phyloP scores from a whole-genome alignment of 192 early-diverging fungal species.

The Coemansia aciculifera region DNA sequence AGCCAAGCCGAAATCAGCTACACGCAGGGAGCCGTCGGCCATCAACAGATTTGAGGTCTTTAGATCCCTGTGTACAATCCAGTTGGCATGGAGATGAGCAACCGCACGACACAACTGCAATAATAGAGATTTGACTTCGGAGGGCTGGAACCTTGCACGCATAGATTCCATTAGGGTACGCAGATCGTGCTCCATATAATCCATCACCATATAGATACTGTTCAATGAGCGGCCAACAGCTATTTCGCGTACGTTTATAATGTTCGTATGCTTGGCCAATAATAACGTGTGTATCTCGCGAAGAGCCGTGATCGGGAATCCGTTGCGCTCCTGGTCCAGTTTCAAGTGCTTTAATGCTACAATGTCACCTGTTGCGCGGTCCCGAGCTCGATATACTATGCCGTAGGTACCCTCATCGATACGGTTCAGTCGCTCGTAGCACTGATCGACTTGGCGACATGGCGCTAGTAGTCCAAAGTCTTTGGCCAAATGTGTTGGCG shows the following conservation, averaged over 20 bases:
- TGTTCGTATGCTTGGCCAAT: slow-evolving; percentile 78
- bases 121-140: slow-evolving; percentile 82
- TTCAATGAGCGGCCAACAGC: slow-evolving; percentile 59
- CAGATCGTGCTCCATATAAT: slow-evolving; percentile 94
- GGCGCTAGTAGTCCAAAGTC: slow-evolving; percentile 17
- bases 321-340: slow-evolving; percentile 74
- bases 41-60: slow-evolving; percentile 83
- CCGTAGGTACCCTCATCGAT: slow-evolving; percentile 98
- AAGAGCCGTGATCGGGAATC: slow-evolving; percentile 77
- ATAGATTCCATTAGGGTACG: slow-evolving; percentile 88
- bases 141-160: slow-evolving; percentile 72
- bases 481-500: slow-evolving; percentile 26
- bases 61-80: slow-evolving; percentile 91
- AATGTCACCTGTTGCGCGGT: slow-evolving; percentile 75
- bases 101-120: slow-evolving; percentile 77
- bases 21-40: slow-evolving; percentile 77
- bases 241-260: slow-evolving; percentile 80
- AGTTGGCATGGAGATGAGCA: slow-evolving; percentile 80
- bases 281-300: slow-evolving; percentile 77
- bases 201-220: slow-evolving; percentile 96
- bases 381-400: slow-evolving; percentile 89
- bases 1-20: slow-evolving; percentile 98
- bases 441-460: slow-evolving; percentile 41
- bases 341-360: slow-evolving; percentile 78
- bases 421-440: slow-evolving; percentile 91